Conservation (phyloP, 2,329 filamentous ascomycete species). For the Claviceps sp. region DNA sequence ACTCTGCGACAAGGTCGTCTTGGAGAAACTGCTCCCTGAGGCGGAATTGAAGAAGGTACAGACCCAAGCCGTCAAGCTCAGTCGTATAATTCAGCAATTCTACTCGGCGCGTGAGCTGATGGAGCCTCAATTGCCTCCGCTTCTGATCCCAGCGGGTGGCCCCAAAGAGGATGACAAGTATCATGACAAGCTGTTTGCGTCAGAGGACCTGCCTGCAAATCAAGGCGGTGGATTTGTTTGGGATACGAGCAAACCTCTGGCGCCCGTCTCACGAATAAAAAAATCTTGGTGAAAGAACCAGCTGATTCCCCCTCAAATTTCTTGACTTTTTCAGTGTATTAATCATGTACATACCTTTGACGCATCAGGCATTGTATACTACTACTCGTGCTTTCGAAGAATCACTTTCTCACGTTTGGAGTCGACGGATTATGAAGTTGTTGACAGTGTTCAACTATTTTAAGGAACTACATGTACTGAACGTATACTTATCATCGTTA, state of each 20-base stretch:
- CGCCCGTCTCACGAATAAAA: background rate
- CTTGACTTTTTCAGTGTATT: background rate
- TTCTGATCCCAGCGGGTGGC: background rate
- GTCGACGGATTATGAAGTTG: background rate
- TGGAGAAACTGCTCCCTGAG: conserved; percentile 25
- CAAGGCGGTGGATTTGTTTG: conserved; percentile 17
- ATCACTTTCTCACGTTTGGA: background rate
- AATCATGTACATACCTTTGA: background rate
- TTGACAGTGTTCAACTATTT: conserved; percentile 1
- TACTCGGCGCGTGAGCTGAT: conserved; percentile 19
- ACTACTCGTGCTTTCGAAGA: background rate
- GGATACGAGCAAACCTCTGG: conserved; percentile 16
- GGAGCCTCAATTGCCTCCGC: conserved; percentile 19
- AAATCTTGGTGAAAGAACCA: background rate
- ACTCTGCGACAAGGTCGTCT: conserved; percentile 29
- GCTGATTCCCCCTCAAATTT: too few relatives aligned
- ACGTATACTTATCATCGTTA: conserved; percentile 7
- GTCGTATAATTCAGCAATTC: conserved; percentile 23
- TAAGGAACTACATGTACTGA: conserved; percentile 7
- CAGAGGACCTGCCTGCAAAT: conserved; percentile 4
- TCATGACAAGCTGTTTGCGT: conserved; percentile 2
- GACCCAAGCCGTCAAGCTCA: conserved; percentile 20
- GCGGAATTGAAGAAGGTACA: conserved; percentile 20
- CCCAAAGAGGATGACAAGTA: conserved; percentile 8
- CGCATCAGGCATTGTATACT: background rate